Base-by-base conservation (phyloP, 495 filamentous ascomycete species). In the Aspergillus avenaceus region DNA sequence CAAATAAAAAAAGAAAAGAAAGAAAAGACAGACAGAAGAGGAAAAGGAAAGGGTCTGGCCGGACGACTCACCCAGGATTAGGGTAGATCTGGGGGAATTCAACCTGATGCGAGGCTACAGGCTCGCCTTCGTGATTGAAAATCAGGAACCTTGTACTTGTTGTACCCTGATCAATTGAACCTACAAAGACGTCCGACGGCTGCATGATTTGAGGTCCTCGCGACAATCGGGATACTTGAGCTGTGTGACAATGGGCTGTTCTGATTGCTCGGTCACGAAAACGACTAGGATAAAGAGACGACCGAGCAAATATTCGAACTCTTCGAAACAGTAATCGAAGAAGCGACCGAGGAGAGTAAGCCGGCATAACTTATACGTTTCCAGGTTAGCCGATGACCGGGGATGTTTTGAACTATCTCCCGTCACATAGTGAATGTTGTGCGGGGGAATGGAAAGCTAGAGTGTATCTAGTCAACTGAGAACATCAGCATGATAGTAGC, bases 131-230 rank as follows among this genome's bases (percentile, higher is more conserved):
- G 32, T 78, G 76, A 66, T 96, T 83, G 70, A 97, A 96, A 41
- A 97, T 90, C 25, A 97, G 67, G 62, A 97, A 97, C 19, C 93
- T 78, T 13, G 93, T 89, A 53, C 88, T 95, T 3, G 92, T 97
- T 12, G 92, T 97, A 5, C 92, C 92, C 59, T 95, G 90, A 59
- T 97, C 92, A 58, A 97, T 92, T 9, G 84, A 79, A 4, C 84
- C 85, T 18, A 87, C 79, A 59, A 81, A 86, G 19, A 51, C 55
- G 23, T 71, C 60, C 23, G 58, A 46, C 28, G 53, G 38, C 26
- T 65, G 54, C 64, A 71, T 71, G 14, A 5, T 44, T 31, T 19
- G 9, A 14, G 8, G 22, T 12, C 19, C 41, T 34, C 38, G 13
- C n/a, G 25, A 27, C 24, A n/a, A 45, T 22, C 25, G 29, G 31